phyloP scores from a whole-genome alignment of 164 flowering plant genomes.

The Buxus sempervirens region DNA sequence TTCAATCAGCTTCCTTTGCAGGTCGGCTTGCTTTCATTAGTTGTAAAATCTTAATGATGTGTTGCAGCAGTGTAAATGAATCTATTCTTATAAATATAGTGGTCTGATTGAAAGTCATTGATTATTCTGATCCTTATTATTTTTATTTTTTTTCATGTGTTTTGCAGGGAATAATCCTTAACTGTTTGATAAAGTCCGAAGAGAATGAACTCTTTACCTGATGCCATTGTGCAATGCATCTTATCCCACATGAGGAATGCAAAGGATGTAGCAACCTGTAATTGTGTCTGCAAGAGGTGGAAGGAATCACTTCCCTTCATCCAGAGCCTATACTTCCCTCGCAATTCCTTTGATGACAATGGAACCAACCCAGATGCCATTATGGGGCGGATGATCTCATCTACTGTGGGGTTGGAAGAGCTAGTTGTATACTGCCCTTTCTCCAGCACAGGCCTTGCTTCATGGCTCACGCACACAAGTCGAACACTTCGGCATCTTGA shows the following conservation, averaged over 20 bases:
- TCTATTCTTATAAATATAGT: too few relatives aligned
- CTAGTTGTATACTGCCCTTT: constrained; percentile 80
- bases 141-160: background rate
- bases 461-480: constrained; percentile 47
- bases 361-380: constrained; percentile 34
- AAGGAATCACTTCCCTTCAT: constrained; percentile 56
- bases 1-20: too few relatives aligned
- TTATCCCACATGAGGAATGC: constrained; percentile 59
- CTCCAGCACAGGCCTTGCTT: constrained; percentile 48
- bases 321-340: constrained; percentile 61
- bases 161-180: background rate
- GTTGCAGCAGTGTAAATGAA: too few relatives aligned
- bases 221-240: constrained; percentile 64
- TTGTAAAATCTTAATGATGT: background rate
- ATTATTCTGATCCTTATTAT: background rate
- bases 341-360: constrained; percentile 55
- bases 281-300: constrained; percentile 76
- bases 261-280: constrained; percentile 61
- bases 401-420: constrained; percentile 40
- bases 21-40: background rate
- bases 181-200: constrained; percentile 10
- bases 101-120: too few relatives aligned
- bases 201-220: constrained; percentile 71
- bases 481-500: constrained; percentile 58
- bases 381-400: constrained; percentile 42